phyloP scores from a whole-genome alignment of 306 rosid genomes.

The Hippophae gyantsensis region DNA sequence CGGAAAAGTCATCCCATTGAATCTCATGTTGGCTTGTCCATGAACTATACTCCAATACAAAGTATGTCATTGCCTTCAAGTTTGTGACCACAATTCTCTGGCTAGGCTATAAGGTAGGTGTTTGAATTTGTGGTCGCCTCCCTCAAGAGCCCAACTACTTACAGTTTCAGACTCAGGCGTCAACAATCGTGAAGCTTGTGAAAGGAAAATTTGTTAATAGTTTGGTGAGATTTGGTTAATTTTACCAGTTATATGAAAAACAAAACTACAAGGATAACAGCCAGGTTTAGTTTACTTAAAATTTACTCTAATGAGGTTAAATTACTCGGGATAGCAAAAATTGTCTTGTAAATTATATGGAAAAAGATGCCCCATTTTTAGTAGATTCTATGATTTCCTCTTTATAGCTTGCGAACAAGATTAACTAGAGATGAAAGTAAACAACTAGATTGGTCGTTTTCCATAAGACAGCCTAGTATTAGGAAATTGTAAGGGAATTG shows the following conservation, averaged over 20 bases:
- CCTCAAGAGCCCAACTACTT: too few species aligned
- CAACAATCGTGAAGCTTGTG: constrained; percentile 29
- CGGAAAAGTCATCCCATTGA: constrained; percentile 23
- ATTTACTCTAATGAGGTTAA: background rate
- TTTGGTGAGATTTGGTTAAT: constrained; percentile 13
- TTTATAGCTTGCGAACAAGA: too few species aligned
- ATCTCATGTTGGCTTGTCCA: constrained; percentile 18
- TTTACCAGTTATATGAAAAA: constrained; percentile 9
- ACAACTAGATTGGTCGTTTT: too few species aligned
- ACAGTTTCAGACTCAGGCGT: background rate
- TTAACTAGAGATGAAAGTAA: too few species aligned
- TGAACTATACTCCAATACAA: background rate
- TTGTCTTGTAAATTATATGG: constrained; percentile 19
- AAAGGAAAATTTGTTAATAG: constrained; percentile 22
- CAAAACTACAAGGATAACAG: constrained; percentile 21
- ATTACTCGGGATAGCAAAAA: background rate
- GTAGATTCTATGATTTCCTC: background rate
- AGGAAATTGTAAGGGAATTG: too few species aligned
- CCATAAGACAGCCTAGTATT: too few species aligned
- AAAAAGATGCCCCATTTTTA: constrained; percentile 8
- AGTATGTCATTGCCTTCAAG: background rate
- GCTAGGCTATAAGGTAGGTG: background rate
- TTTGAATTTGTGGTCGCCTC: too few species aligned
- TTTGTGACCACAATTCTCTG: too few species aligned
- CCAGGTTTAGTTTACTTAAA: constrained; percentile 14